These are phyloP conservation scores for Coemansia sp. DNA, from an alignment of 192 early-diverging fungal genomes.

Conservation along the genomic window DNA sequence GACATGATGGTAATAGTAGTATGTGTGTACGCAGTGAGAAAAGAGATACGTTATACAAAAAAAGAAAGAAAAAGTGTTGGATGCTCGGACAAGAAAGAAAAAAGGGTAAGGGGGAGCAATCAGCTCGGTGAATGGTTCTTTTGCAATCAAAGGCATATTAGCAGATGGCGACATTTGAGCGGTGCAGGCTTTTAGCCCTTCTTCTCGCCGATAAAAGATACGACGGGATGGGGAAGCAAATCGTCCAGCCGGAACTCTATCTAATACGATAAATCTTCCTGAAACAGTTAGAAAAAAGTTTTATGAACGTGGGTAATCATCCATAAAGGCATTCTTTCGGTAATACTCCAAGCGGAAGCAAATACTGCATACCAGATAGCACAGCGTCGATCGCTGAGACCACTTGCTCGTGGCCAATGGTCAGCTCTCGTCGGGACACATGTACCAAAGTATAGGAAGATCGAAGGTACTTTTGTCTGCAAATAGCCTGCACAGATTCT, in stretches of 20 bases:
- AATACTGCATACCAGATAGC: not conserved
- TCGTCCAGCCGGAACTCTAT: not conserved
- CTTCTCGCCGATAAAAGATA: not conserved
- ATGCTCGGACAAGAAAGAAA: not conserved
- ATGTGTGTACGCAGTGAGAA: not conserved
- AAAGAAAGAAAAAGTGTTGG: not conserved
- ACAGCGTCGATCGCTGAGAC: not conserved
- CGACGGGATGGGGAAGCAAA: not conserved
- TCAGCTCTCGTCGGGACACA: not conserved
- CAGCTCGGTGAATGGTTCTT: not conserved
- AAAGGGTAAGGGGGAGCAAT: not conserved
- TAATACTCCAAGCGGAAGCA: not conserved
- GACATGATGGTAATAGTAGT: slow-evolving; percentile 15
- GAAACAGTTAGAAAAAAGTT: not conserved
- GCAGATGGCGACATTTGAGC: not conserved
- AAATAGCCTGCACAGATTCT: not conserved
- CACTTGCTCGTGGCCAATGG: not conserved
- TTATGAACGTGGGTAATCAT: not conserved
- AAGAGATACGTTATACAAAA: not conserved
- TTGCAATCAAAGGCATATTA: not conserved
- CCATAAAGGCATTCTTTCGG: not conserved
- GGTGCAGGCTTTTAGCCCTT: not conserved
- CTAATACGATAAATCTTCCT: not conserved
- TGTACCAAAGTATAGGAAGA: not conserved
- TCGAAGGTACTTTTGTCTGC: not conserved